phyloP scores from a whole-genome alignment of 2,329 filamentous ascomycete species.

The Orbilia javanica region DNA sequence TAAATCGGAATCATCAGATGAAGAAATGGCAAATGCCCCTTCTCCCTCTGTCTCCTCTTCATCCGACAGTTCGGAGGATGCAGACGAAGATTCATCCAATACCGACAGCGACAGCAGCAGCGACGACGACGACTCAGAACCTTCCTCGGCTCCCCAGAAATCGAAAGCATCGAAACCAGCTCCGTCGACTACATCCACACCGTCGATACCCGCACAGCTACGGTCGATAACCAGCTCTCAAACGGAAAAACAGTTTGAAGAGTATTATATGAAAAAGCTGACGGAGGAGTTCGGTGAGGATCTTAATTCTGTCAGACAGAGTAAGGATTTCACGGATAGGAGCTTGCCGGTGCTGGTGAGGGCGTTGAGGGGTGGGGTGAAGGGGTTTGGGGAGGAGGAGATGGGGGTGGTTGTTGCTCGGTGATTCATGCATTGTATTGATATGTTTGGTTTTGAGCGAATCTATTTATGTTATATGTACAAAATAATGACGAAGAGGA shows the following conservation, averaged over 20 bases:
- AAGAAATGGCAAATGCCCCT: slow-evolving; percentile 28
- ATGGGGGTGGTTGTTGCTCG: slow-evolving; percentile 63
- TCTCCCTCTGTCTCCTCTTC: slow-evolving; percentile 11
- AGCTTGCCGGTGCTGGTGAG: slow-evolving; percentile 68
- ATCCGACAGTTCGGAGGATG: slow-evolving; percentile 3
- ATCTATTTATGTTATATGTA: background rate
- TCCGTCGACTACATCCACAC: slow-evolving; percentile 14
- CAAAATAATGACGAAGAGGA: background rate
- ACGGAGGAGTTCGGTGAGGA: slow-evolving; percentile 69
- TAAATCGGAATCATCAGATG: slow-evolving; percentile 26
- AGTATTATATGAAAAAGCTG: slow-evolving; percentile 57
- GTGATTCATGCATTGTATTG: background rate
- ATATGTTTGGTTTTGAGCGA: background rate
- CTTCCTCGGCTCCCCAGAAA: background rate
- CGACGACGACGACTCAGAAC: background rate
- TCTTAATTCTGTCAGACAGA: slow-evolving; percentile 69
- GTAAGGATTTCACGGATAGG: slow-evolving; percentile 68
- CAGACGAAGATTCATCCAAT: background rate
- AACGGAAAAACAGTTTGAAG: slow-evolving; percentile 52
- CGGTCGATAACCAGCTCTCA: slow-evolving; percentile 19
- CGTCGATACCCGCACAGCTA: slow-evolving; percentile 39
- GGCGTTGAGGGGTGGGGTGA: slow-evolving; percentile 68
- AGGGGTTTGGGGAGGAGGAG: slow-evolving; percentile 67
- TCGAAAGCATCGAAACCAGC: slow-evolving; percentile 5
- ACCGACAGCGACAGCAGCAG: slow-evolving; percentile 9